Evolutionary conservation across 345 rosid genomes (phyloP).

Genomic region (Sisymbrium altissimum): DNA sequence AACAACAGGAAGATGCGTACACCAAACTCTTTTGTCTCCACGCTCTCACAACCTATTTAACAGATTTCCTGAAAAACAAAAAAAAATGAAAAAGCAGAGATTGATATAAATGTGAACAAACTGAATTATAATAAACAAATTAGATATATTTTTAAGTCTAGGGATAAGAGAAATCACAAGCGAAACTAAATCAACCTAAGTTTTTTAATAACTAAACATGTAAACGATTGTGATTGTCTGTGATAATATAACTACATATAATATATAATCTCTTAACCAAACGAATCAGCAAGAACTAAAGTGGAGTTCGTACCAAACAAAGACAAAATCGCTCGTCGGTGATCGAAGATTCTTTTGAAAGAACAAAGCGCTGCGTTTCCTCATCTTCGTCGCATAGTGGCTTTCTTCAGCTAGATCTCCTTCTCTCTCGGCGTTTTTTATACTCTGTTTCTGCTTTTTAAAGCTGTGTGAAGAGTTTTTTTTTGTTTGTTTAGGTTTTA

Average conservation of each 20-base stretch:
- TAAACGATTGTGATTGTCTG: too few species aligned
- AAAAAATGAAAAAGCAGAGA: not conserved
- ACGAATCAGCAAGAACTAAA: too few species aligned
- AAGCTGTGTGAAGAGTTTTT: constrained; percentile 9
- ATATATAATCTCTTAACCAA: too few species aligned
- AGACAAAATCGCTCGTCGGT: not conserved
- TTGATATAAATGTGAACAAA: not conserved
- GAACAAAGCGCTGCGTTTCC: not conserved
- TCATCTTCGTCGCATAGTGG: not conserved
- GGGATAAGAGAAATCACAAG: too few species aligned
- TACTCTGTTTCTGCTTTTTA: constrained; percentile 29
- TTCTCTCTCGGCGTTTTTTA: not conserved
- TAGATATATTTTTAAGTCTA: too few species aligned
- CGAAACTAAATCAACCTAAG: not conserved
- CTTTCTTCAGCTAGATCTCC: constrained; percentile 18
- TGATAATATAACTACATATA: too few species aligned
- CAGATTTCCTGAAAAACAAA: not conserved
- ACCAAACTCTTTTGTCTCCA: constrained; percentile 5
- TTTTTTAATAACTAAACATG: not conserved
- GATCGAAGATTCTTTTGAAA: not conserved
- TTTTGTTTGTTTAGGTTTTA: constrained; percentile 22
- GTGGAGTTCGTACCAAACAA: not conserved
- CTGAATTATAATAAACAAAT: not conserved
- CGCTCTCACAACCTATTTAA: constrained; percentile 4
- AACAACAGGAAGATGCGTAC: not conserved